Base-by-base conservation (phyloP, 2,329 filamentous ascomycete genomes). In the Verticillium alfalfae region DNA sequence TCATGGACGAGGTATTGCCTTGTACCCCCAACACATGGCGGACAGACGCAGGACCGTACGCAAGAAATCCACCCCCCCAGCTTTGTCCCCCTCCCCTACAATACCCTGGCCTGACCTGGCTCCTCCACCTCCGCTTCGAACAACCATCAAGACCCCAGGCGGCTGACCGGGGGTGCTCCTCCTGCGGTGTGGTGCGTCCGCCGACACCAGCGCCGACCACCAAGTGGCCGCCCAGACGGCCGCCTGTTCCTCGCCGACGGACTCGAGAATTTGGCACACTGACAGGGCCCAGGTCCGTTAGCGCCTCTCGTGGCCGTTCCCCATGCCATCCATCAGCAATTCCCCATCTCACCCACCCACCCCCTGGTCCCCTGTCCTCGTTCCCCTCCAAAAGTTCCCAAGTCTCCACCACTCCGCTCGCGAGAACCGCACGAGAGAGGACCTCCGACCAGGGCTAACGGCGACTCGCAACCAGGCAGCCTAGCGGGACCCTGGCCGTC, bases 301-400 rank as follows among this genome's bases (percentile, higher is more conserved):
- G 45, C 45, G n/a, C 45, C 10, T 52, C 45, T 52, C 18, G 2
- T 52, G n/a, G 45, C 45, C 45, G 45, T 52, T 52, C 45, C 45
- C 45, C 45, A 52, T 52, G 45, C 45, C 57, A 61, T 52, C 60
- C 63, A 64, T 62, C 61, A 64, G 60, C 61, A 65, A 56, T 61
- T 62, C 63, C 62, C 63, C 63, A 65, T 62, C 55, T 18, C 60
- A 60, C 62, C 60, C 45, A 61, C 59, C 63, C 57, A 61, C 61
- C 52, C 37, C 59, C 34, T 38, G 61, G 37, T 56, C 41, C 39
- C 45, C 22, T 49, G 18, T 63, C 61, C 31, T 45, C 55, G 56
- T 60, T 31, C 52, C 55, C 56, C 41, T 55, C 61, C 56, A 61
- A 57, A 45, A 34, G 36, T 57, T 34, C 36, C 31, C 55, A 34